phyloP scores from a whole-genome alignment of 1,139 yeast species.

The Barnettozyma hawaiiensis region DNA sequence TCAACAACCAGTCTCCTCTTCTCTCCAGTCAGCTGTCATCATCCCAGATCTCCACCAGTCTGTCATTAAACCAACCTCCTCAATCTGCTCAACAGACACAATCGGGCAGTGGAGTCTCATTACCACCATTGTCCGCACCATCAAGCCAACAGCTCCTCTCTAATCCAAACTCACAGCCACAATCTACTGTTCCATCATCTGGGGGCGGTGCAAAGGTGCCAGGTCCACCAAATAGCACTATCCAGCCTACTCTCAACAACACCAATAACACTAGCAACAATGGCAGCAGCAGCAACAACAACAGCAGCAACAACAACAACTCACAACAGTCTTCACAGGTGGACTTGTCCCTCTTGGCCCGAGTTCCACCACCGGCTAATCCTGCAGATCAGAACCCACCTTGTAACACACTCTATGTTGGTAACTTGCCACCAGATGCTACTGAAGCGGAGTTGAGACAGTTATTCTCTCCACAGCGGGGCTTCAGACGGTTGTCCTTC shows the following conservation, averaged over 20 bases:
- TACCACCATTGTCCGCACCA: constrained; percentile 9
- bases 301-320: constrained; percentile 17
- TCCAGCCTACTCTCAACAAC: constrained; percentile 2
- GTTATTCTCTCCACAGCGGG: constrained; percentile 81
- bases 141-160: constrained; percentile 3
- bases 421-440: constrained; percentile 95
- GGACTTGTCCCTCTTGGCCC: constrained; percentile 63
- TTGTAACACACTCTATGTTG: constrained; percentile 93
- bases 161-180: constrained; percentile 10
- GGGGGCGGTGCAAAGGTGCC: neutral
- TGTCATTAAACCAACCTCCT: constrained; percentile 14
- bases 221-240: neutral
- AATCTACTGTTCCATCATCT: constrained; percentile 4
- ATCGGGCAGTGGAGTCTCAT: constrained; percentile 1
- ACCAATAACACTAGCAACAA: constrained; percentile 13
- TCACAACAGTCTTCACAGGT: constrained; percentile 39
- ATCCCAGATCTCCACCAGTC: constrained; percentile 21
- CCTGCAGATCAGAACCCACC: constrained; percentile 99
- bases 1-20: constrained; percentile 26
- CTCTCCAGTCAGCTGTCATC: constrained; percentile 25
- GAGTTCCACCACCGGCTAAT: constrained; percentile 94
- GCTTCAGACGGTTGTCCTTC: constrained; percentile 87
- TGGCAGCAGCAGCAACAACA: constrained; percentile 12
- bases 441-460: constrained; percentile 89
- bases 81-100: constrained; percentile 4